Conservation (phyloP, 257 asterid genomes). For the Jaltomata sinuosa region DNA sequence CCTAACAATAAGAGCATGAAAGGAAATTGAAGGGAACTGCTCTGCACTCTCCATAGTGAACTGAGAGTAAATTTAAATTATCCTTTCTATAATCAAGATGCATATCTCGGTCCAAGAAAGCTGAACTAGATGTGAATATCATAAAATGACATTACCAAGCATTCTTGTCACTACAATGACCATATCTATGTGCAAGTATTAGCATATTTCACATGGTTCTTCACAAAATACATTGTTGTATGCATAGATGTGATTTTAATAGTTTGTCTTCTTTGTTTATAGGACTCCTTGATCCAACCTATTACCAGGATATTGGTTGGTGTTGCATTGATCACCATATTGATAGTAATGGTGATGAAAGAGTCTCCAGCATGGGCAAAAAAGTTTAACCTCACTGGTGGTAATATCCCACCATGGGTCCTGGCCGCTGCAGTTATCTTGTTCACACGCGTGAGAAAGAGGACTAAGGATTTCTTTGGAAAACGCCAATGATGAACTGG, state of each 20-base stretch:
- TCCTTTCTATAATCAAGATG: background rate
- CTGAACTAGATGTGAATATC: background rate
- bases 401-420: conserved; percentile 63
- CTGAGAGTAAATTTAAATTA: background rate
- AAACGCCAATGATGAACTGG: conserved; percentile 19
- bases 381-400: conserved; percentile 38
- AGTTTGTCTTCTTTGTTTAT: conserved; percentile 17
- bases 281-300: conserved; percentile 68
- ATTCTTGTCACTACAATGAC: background rate
- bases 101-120: background rate
- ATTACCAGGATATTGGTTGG: conserved; percentile 60
- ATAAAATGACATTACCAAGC: background rate
- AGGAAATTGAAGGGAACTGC: background rate
- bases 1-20: background rate
- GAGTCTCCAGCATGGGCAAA: conserved; percentile 71
- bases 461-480: conserved; percentile 49
- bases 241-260: background rate
- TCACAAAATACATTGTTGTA: background rate
- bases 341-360: conserved; percentile 41
- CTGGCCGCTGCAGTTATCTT: conserved; percentile 74
- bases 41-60: background rate
- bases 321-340: conserved; percentile 34
- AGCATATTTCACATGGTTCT: background rate
- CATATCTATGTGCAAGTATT: background rate
- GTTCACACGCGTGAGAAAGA: conserved; percentile 83